Evolutionary conservation across 805 yeast genomes (phyloP), one percentile per base, ranked within the genome.

Genomic region (Ogataea polymorpha): DNA sequence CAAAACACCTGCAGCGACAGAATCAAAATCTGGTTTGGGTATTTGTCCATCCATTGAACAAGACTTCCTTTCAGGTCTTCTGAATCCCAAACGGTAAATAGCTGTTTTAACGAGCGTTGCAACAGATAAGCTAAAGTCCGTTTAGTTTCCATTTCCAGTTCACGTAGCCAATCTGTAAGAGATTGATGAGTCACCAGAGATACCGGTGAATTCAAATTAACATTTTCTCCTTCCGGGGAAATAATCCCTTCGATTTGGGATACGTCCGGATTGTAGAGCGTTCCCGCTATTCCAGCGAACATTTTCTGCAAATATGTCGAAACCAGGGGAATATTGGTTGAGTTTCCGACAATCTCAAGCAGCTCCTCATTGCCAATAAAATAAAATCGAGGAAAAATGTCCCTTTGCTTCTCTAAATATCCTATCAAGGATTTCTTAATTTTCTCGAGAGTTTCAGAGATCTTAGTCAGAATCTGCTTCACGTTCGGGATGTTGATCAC

Each of bases 351-450:
- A 28, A 91, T 74, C 46, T 87, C 95, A 24, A 91, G 65, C 23
- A 91, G 63, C 57, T 91, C 96, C 45, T 89, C 96, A 57, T 91
- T 91, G 5, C 97, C 96, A 20, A 91, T 65, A 56, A 91, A 90
- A 54, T 82, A 89, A 41, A 89, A 82, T 34, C 97, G 70, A 1
- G 96, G 90, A 53, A 84, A 91, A 1, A 70, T 44, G 30, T 75
- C 82, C 47, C 98, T 67, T 56, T 90, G 95, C 27, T 74, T 75
- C 51, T 90, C 97, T 23, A 91, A 66, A 56, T 80, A 91, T 7
- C 86, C 91, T 10, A 80, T 70, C 11, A 91, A 67, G 0, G 96
- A 81, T 39, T 72, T 75, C 32, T 80, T 72, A 2, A 87, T 74
- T 47, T 71, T 77, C 5, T 49, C 52, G 23, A 90, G 65, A n/a